These are phyloP conservation scores for Nemania abortiva DNA, from an alignment of 2,329 filamentous ascomycete genomes.

Conservation along the genomic window DNA sequence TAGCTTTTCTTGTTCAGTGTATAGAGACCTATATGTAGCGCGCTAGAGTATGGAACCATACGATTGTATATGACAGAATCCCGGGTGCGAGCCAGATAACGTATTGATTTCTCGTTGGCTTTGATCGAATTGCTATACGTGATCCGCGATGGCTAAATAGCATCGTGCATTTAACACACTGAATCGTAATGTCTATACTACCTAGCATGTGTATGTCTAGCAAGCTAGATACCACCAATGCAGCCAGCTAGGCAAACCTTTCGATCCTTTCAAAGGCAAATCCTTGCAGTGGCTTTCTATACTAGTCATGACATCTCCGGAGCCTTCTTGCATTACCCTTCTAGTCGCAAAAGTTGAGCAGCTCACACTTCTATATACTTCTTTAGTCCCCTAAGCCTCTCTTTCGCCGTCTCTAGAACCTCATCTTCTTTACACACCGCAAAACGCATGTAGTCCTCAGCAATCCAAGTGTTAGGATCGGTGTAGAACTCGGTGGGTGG, in stretches of 20 bases:
- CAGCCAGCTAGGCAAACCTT: background rate
- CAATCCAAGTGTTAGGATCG: slow-evolving; percentile 82
- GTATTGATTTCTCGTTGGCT: background rate
- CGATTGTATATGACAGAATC: background rate
- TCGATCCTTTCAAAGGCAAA: background rate
- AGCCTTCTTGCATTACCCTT: background rate
- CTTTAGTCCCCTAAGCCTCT: slow-evolving; percentile 77
- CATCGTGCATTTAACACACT: background rate
- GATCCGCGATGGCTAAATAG: background rate
- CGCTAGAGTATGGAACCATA: background rate
- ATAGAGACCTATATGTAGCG: background rate
- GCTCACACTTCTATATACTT: slow-evolving; percentile 68
- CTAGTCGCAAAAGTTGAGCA: background rate
- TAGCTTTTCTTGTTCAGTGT: background rate
- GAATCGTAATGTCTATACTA: background rate
- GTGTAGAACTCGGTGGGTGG: slow-evolving; percentile 98
- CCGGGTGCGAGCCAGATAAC: background rate
- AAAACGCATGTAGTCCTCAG: slow-evolving; percentile 93
- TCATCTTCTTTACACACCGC: slow-evolving; percentile 96
- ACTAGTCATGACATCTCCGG: slow-evolving; percentile 2
- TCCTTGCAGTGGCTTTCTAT: slow-evolving; percentile 25
- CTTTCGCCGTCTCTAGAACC: slow-evolving; percentile 82
- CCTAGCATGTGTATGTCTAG: background rate
- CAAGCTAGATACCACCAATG: background rate
- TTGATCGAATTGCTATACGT: background rate